Evolutionary conservation across 1,284 basidiomycete genomes (phyloP).

Genomic region (Ceratobasidium sp.): DNA sequence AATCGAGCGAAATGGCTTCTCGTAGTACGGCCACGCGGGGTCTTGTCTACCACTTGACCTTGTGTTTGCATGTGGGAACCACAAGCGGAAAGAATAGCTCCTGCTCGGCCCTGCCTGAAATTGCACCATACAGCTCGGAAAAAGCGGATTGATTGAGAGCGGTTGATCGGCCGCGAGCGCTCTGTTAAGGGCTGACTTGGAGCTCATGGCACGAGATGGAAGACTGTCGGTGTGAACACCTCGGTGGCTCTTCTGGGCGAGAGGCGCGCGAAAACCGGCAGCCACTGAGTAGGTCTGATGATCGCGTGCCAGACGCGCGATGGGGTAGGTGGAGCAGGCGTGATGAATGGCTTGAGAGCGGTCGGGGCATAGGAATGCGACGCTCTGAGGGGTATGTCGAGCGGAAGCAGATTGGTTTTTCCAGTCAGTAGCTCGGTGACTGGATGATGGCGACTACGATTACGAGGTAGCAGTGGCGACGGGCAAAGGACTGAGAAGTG

Average conservation of each 20-base stretch:
- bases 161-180: conserved; percentile 66
- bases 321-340: conserved; percentile 39
- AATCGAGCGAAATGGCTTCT: conserved; percentile 48
- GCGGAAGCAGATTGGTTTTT: conserved; percentile 21
- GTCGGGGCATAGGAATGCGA: conserved; percentile 32
- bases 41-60: conserved; percentile 44
- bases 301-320: conserved; percentile 34
- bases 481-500: conserved; percentile 57
- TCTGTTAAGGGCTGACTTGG: conserved; percentile 64
- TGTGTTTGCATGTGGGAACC: conserved; percentile 83
- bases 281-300: conserved; percentile 34
- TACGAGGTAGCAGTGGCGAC: conserved; percentile 57
- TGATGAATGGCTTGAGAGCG: conserved; percentile 39
- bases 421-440: conserved; percentile 59
- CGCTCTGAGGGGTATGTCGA: conserved; percentile 26
- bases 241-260: conserved; percentile 34
- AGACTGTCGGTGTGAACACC: conserved; percentile 13
- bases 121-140: conserved; percentile 77
- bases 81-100: conserved; percentile 75
- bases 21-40: conserved; percentile 30
- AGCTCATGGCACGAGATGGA: conserved; percentile 1
- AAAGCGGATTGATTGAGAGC: conserved; percentile 76
- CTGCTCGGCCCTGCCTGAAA: conserved; percentile 73
- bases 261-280: conserved; percentile 31
- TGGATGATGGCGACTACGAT: conserved; percentile 67